Evolutionary conservation across 2,329 filamentous ascomycete species (phyloP).

Genomic region (Penicillium olsonii): DNA sequence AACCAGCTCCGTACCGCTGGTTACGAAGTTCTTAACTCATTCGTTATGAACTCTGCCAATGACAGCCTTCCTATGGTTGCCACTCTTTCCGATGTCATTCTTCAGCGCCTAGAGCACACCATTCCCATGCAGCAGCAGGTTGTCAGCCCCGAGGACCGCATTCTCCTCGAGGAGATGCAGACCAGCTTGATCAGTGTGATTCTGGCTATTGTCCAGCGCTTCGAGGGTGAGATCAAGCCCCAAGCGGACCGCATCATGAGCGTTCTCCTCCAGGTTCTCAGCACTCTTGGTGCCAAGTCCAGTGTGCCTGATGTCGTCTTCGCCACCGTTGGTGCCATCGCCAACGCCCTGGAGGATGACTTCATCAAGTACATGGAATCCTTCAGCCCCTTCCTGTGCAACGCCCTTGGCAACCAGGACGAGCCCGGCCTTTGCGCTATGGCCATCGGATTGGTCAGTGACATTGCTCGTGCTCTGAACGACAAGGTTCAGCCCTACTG

Average conservation of each 20-base stretch:
- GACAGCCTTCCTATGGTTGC: conserved; percentile 82
- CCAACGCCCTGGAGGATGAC: conserved; percentile 86
- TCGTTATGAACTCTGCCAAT: conserved; percentile 85
- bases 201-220: conserved; percentile 83
- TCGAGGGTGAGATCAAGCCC: conserved; percentile 87
- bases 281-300: conserved; percentile 77
- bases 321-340: conserved; percentile 85
- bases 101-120: conserved; percentile 88
- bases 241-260: conserved; percentile 95
- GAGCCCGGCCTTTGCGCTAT: conserved; percentile 92
- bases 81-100: conserved; percentile 79
- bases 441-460: conserved; percentile 95
- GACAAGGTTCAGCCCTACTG: conserved; percentile 92
- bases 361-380: conserved; percentile 98
- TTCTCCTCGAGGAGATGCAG: conserved; percentile 96
- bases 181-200: conserved; percentile 91
- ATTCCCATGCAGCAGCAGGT: conserved; percentile 88
- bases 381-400: conserved; percentile 90
- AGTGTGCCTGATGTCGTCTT: conserved; percentile 94
- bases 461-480: conserved; percentile 89
- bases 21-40: conserved; percentile 95
- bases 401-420: conserved; percentile 91
- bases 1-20: conserved; percentile 90
- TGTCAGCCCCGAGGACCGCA: conserved; percentile 93
- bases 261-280: conserved; percentile 77